Conservation (phyloP, 2,329 filamentous ascomycete species). For the Ophiostoma himal-ulmi region DNA sequence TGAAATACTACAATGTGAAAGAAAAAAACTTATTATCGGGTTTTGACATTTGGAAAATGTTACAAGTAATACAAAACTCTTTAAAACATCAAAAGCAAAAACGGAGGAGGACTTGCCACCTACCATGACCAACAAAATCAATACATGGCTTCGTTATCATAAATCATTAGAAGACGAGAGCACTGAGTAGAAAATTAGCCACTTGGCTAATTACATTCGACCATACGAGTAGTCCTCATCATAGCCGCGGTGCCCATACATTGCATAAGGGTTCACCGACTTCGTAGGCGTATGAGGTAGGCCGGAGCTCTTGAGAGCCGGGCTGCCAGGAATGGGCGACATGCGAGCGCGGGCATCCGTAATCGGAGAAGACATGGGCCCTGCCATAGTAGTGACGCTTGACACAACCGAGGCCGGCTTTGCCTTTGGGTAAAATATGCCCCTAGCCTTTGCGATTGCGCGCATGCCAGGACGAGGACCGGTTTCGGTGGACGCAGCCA, state of each 20-base stretch:
- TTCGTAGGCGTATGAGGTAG: not conserved
- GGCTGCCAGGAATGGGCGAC: not conserved
- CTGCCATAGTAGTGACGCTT: not conserved
- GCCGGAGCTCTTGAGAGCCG: not conserved
- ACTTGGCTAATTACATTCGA: not conserved
- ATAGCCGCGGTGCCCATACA: not conserved
- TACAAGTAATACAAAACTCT: not conserved
- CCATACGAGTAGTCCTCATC: slow-evolving; percentile 10
- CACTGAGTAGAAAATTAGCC: not conserved
- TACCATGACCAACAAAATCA: not conserved
- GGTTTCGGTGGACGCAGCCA: not conserved
- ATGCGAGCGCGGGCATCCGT: not conserved
- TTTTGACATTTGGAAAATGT: not conserved
- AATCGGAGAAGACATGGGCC: not conserved
- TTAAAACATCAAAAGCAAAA: not conserved
- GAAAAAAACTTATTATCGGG: not conserved
- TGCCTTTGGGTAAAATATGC: not conserved
- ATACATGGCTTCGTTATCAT: not conserved
- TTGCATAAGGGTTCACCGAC: not conserved
- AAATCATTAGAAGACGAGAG: too few species aligned
- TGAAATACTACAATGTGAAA: too few species aligned
- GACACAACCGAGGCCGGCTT: not conserved
- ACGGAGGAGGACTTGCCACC: too few species aligned
- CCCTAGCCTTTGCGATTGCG: not conserved
- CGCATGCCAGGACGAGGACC: not conserved